These are phyloP conservation scores for Leishmania arabica DNA, from an alignment of 208 protist genomes.

Conservation along the genomic window DNA sequence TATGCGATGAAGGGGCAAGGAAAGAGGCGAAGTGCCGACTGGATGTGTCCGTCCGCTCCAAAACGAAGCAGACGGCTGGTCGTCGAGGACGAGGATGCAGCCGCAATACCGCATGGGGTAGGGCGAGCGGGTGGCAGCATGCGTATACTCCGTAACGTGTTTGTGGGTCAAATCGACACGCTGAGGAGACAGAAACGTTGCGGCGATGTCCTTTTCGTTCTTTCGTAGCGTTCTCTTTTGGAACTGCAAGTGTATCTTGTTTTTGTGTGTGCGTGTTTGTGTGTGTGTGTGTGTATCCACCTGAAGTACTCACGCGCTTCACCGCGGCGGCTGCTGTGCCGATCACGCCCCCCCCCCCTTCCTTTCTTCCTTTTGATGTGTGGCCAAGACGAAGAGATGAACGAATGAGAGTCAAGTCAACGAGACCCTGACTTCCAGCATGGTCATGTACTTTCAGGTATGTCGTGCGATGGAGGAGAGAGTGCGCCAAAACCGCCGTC, in stretches of 20 bases:
- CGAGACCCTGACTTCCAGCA: not conserved
- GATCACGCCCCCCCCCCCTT: not conserved
- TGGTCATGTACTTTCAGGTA: not conserved
- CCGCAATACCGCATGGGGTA: not conserved
- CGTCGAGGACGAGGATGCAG: not conserved
- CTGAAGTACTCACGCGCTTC: not conserved
- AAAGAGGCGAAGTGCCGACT: not conserved
- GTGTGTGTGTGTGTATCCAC: too few species aligned
- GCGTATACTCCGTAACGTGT: too few species aligned
- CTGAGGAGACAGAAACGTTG: not conserved
- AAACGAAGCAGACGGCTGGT: not conserved
- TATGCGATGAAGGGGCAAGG: not conserved
- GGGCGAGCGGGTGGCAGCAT: too few species aligned
- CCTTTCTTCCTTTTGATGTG: not conserved
- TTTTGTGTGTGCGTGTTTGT: not conserved
- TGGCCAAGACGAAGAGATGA: not conserved
- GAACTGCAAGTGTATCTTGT: not conserved
- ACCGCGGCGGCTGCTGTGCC: not conserved
- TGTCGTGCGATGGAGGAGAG: not conserved
- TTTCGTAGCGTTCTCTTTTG: not conserved
- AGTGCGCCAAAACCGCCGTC: not conserved
- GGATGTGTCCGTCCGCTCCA: not conserved
- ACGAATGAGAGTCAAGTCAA: not conserved
- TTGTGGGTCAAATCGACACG: too few species aligned
- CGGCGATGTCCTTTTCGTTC: not conserved